Evolutionary conservation across 148 eudicot genomes (phyloP), one percentile per base, ranked within the genome.

Genomic region (Arctostaphylos glauca): DNA sequence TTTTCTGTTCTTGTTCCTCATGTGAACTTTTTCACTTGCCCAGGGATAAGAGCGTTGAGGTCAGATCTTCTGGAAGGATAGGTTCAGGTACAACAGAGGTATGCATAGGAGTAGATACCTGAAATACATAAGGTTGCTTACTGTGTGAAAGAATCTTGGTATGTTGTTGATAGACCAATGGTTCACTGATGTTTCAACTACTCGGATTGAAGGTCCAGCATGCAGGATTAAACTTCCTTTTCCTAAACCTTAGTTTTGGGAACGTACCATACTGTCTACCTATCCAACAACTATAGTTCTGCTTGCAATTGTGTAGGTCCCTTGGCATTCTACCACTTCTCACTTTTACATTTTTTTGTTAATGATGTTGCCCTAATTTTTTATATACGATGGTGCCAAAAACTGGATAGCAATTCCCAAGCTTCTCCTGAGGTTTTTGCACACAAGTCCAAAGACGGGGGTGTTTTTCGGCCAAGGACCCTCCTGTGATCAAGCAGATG

Each of bases 51-150:
- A 88, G 84, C 72, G 47, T 92, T 82, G 87, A 87, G 68, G 86
- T 92, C 59, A 90, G 67, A 82, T 86, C 93, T 84, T 90, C 92
- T 76, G 95, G 95, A 77, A 93, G 84, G 88, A 88, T 92, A 58
- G 88, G 85, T 80, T 85, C 94, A 43, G 95, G 95, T 77, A 85
- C 86, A 74, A 87, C 92, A 4, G 94, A 93, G 97, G 97, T 93
- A 91, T 75, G 84, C 23, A 23, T 25, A 16, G 4, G 46, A 78
- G 3, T 59, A 48, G 68, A 68, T 52, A 55, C 3, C 53, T 77
- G 62, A 19, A n/a, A 54, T 18, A n/a, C 76, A 21, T 15, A 14
- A 81, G 23, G 78, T 43, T 81, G 14, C 44, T 54, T 55, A 49
- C 41, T 6, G 41, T 13, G n/a, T 72, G 64, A 41, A 53, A 21